phyloP scores from a whole-genome alignment of 768 basidiomycete genomes.

The Leccinum variicolor region DNA sequence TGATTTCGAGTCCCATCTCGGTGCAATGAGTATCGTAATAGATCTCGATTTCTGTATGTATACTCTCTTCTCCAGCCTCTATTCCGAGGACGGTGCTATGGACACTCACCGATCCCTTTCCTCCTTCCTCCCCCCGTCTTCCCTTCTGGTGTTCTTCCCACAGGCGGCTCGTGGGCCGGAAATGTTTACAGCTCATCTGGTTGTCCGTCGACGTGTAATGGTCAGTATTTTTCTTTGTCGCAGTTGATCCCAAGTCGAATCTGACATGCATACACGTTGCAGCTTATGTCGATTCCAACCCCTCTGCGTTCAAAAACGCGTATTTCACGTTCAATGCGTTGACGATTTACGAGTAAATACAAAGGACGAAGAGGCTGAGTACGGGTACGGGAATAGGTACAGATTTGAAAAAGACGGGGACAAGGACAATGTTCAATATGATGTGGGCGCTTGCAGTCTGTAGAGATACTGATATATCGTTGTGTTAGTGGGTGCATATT shows the following conservation, averaged over 20 bases:
- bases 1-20: slow-evolving; percentile 51
- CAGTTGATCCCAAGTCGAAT: not conserved
- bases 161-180: slow-evolving; percentile 31
- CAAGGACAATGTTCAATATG: not conserved
- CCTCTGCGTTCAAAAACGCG: slow-evolving; percentile 37
- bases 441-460: not conserved
- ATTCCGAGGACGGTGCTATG: not conserved
- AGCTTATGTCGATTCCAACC: slow-evolving; percentile 34
- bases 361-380: not conserved
- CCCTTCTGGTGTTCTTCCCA: not conserved
- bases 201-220: slow-evolving; percentile 28
- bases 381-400: not conserved
- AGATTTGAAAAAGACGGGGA: not conserved
- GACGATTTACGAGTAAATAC: slow-evolving; percentile 32
- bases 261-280: slow-evolving; percentile 13
- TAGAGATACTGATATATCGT: too few species aligned
- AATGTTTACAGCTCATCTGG: slow-evolving; percentile 19
- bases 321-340: slow-evolving; percentile 40
- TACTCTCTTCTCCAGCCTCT: not conserved
- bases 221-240: slow-evolving; percentile 11
- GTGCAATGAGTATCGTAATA: slow-evolving; percentile 60
- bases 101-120: not conserved
- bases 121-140: not conserved
- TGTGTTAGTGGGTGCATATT: not conserved
- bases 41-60: slow-evolving; percentile 37